phyloP scores from a whole-genome alignment of 2,329 filamentous ascomycete species.

The Karstenula rhodostoma region DNA sequence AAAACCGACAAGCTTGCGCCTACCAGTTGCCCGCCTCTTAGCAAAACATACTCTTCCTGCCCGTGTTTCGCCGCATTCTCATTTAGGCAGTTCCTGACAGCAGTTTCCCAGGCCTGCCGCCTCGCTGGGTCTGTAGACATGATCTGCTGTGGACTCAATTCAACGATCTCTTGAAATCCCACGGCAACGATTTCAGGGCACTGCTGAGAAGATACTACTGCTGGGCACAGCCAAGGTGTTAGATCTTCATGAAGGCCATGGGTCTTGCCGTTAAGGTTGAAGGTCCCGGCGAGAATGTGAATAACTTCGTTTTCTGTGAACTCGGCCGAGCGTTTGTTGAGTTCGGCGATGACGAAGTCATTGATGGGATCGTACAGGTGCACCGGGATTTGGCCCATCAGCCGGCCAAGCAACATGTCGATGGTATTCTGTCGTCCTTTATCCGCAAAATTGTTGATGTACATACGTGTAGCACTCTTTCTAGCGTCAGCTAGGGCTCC shows the following conservation, averaged over 20 bases:
- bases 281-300: constrained; percentile 85
- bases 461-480: constrained; percentile 91
- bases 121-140: constrained; percentile 96
- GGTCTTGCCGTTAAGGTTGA: constrained; percentile 92
- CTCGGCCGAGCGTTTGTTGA: constrained; percentile 71
- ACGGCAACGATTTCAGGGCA: constrained; percentile 88
- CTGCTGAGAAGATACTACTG: constrained; percentile 61
- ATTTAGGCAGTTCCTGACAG: constrained; percentile 82
- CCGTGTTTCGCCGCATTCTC: constrained; percentile 69
- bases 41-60: constrained; percentile 82
- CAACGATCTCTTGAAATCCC: constrained; percentile 98
- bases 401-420: constrained; percentile 85
- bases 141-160: constrained; percentile 95
- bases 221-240: constrained; percentile 83
- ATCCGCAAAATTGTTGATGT: constrained; percentile 97
- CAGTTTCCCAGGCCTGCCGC: constrained; percentile 84
- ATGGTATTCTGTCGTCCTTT: constrained; percentile 93
- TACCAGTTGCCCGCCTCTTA: constrained; percentile 92
- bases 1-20: constrained; percentile 93
- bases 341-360: constrained; percentile 82
- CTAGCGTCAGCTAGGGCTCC: constrained; percentile 93
- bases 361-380: constrained; percentile 93
- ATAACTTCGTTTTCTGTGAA: constrained; percentile 79
- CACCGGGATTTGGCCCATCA: constrained; percentile 84
- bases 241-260: constrained; percentile 81